These are phyloP conservation scores for Bipolaris gigantea DNA, from an alignment of 2,329 filamentous ascomycete genomes.

Conservation along the genomic window DNA sequence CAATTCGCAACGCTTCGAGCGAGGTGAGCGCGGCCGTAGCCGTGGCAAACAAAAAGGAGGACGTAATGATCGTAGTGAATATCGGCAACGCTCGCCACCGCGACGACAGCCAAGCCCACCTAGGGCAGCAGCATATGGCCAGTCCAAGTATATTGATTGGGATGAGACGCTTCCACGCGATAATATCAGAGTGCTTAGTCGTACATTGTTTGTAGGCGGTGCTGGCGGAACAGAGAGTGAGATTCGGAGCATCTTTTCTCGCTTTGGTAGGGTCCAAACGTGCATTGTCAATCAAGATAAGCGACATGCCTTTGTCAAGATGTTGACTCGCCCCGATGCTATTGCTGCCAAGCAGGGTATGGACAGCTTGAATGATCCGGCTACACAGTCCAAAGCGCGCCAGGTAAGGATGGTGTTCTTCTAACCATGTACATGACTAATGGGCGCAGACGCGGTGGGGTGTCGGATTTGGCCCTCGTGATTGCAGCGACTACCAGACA, in stretches of 20 bases:
- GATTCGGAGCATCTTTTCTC: constrained; percentile 76
- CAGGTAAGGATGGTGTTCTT: constrained; percentile 34
- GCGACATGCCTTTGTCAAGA: constrained; percentile 98
- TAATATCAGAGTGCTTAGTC: constrained; percentile 81
- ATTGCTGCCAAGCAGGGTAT: constrained; percentile 82
- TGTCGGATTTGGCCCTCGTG: constrained; percentile 92
- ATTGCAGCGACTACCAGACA: constrained; percentile 93
- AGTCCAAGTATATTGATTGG: constrained; percentile 76
- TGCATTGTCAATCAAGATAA: constrained; percentile 99
- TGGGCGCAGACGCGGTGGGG: constrained; percentile 84
- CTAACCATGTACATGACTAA: constrained; percentile 18
- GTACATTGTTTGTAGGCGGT: constrained; percentile 94
- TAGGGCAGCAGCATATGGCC: constrained; percentile 28
- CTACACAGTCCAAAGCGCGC: constrained; percentile 66
- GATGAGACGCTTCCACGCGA: constrained; percentile 74
- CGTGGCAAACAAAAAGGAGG: constrained; percentile 50
- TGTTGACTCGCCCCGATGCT: constrained; percentile 87
- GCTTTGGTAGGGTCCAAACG: constrained; percentile 87
- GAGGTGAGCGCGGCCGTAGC: constrained; percentile 59
- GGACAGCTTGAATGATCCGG: constrained; percentile 74
- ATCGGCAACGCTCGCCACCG: constrained; percentile 84
- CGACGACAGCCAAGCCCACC: constrained; percentile 62
- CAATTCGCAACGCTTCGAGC: constrained; percentile 57
- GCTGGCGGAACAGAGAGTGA: constrained; percentile 76
- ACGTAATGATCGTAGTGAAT: constrained; percentile 59